Evolutionary conservation across 2,329 filamentous ascomycete genomes (phyloP).

Genomic region (Beauveria varroae): DNA sequence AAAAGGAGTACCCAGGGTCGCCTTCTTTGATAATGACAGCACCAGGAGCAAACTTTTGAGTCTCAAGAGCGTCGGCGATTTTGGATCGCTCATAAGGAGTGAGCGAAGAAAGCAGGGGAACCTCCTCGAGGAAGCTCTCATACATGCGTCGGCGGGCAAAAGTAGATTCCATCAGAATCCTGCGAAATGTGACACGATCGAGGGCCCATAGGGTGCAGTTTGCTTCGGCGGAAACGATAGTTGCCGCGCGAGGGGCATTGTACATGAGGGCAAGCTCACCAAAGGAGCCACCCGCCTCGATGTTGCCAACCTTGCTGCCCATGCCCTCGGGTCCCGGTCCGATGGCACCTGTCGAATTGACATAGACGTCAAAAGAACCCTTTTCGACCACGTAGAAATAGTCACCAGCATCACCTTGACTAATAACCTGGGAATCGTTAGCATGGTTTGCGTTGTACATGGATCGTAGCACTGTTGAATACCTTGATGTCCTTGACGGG

Average conservation of each 20-base stretch:
- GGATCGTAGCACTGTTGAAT: conserved; percentile 14
- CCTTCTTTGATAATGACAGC: conserved; percentile 86
- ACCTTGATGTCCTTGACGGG: conserved; percentile 79
- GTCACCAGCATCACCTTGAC: conserved; percentile 90
- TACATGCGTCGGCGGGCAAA: conserved; percentile 96
- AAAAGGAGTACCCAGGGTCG: conserved; percentile 87
- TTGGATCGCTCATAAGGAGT: conserved; percentile 93
- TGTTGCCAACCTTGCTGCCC: conserved; percentile 72
- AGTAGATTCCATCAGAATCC: conserved; percentile 96
- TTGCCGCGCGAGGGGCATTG: conserved; percentile 91
- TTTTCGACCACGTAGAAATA: conserved; percentile 97
- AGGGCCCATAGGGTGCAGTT: conserved; percentile 84
- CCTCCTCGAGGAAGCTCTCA: conserved; percentile 91
- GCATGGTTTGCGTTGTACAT: background rate
- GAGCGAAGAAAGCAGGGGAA: conserved; percentile 73
- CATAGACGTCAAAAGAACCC: conserved; percentile 83
- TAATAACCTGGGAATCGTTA: conserved; percentile 65
- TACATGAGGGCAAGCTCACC: conserved; percentile 98
- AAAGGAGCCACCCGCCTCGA: conserved; percentile 85
- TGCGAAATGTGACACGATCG: conserved; percentile 91
- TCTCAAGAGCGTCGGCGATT: conserved; percentile 93
- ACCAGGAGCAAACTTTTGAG: conserved; percentile 72
- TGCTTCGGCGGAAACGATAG: conserved; percentile 75
- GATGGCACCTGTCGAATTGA: conserved; percentile 69
- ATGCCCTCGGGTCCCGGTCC: conserved; percentile 76